Percentiles rank a stretch among this genome's conserved stretches.
Conservation (phyloP, 176 grass and related monocot species). For the Elaeis guineensis region DNA sequence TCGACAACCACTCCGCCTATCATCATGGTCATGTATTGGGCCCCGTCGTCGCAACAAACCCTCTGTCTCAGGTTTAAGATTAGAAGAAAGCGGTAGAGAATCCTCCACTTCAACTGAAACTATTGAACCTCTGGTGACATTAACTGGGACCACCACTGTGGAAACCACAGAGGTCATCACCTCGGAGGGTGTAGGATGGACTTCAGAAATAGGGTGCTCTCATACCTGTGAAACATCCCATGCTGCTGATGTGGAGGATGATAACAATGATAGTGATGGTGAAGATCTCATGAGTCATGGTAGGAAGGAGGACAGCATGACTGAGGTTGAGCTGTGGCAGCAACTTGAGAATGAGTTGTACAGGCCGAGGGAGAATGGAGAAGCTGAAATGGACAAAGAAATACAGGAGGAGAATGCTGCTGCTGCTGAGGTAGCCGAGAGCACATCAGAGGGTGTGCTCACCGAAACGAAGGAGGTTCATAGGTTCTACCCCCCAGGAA, state of each 20-base stretch:
- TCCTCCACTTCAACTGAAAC: slow-evolving; percentile 8
- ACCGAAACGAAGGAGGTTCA: slow-evolving; percentile 62
- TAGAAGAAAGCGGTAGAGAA: slow-evolving; percentile 29
- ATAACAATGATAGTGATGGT: slow-evolving; percentile 21
- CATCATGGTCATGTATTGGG: slow-evolving; percentile 92
- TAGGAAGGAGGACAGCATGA: slow-evolving; percentile 39
- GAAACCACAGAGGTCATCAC: slow-evolving; percentile 38
- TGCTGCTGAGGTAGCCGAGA: slow-evolving; percentile 26
- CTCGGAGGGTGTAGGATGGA: slow-evolving; percentile 37
- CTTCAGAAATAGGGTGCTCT: slow-evolving; percentile 36
- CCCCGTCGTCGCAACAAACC: slow-evolving; percentile 53
- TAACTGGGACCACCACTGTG: slow-evolving; percentile 28
- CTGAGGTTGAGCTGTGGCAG: slow-evolving; percentile 83
- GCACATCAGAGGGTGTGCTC: slow-evolving; percentile 25
- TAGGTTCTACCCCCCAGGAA: slow-evolving; percentile 92
- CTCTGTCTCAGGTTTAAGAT: slow-evolving; percentile 35
- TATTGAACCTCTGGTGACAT: slow-evolving; percentile 30
- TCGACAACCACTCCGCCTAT: slow-evolving; percentile 56
- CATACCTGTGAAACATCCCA: slow-evolving; percentile 22
- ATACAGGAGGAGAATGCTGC: slow-evolving; percentile 42
- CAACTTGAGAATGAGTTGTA: slow-evolving; percentile 86
- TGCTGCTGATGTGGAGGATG: slow-evolving; percentile 38
- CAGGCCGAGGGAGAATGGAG: slow-evolving; percentile 37
- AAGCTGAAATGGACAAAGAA: slow-evolving; percentile 51
- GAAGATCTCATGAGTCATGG: slow-evolving; percentile 23